Evolutionary conservation across 805 yeast species (phyloP).

Genomic region (Metschnikowia similis): DNA sequence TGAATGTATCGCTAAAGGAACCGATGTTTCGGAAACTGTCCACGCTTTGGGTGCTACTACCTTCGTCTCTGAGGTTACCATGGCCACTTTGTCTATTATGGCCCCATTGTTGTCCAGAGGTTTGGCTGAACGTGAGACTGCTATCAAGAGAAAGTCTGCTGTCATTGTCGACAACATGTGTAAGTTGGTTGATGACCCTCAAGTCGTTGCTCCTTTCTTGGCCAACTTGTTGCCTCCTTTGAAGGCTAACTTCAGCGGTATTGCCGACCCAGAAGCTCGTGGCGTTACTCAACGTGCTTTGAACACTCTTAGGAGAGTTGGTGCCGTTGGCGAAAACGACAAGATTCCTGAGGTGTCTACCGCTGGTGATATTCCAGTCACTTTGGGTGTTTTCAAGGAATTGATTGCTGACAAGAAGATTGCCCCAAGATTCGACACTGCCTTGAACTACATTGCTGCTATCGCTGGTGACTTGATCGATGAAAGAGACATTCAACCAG

Average conservation of each 20-base stretch:
- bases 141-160: constrained; percentile 99
- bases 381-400: constrained; percentile 73
- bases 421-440: constrained; percentile 73
- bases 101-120: constrained; percentile 98
- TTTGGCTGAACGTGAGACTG: constrained; percentile 98
- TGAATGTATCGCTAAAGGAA: constrained; percentile 94
- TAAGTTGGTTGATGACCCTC: constrained; percentile 99
- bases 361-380: constrained; percentile 94
- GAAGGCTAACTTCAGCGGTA: constrained; percentile 88
- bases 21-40: constrained; percentile 97
- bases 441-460: constrained; percentile 81
- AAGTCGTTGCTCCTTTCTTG: constrained; percentile 99
- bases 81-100: constrained; percentile 99
- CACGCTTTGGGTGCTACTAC: constrained; percentile 99
- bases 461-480: constrained; percentile 99
- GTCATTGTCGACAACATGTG: constrained; percentile 99
- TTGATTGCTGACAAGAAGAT: constrained; percentile 65
- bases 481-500: constrained; percentile 90
- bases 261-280: constrained; percentile 99
- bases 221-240: constrained; percentile 92
- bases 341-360: constrained; percentile 94
- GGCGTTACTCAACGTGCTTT: constrained; percentile 96
- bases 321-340: constrained; percentile 90
- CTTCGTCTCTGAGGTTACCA: constrained; percentile 98
- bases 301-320: constrained; percentile 97